phyloP scores from a whole-genome alignment of 1,284 basidiomycete genomes.

The Cutaneotrichosporon mucoides region DNA sequence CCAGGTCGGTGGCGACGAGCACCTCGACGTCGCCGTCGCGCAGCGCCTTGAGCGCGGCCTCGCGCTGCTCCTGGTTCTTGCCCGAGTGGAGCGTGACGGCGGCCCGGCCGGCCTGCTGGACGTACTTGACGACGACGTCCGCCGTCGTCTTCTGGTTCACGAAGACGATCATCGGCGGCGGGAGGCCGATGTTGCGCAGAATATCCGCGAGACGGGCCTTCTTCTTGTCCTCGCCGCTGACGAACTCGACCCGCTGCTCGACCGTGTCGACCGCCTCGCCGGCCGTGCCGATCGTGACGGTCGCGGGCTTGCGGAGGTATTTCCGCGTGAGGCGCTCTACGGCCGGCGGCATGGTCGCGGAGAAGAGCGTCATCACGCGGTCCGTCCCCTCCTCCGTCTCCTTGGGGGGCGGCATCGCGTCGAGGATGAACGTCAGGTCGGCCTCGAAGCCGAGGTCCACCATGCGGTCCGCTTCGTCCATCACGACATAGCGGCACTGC shows the following conservation, averaged over 20 bases:
- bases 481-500: slow-evolving; percentile 96
- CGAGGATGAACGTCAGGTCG: slow-evolving; percentile 91
- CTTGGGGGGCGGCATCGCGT: slow-evolving; percentile 78
- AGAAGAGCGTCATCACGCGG: slow-evolving; percentile 88
- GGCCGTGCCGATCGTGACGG: slow-evolving; percentile 95
- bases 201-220: slow-evolving; percentile 77
- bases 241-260: slow-evolving; percentile 92
- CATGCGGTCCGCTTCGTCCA: slow-evolving; percentile 99
- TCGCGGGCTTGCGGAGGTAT: slow-evolving; percentile 85
- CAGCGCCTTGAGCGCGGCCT: slow-evolving; percentile 80
- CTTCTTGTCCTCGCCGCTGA: slow-evolving; percentile 90
- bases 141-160: slow-evolving; percentile 99
- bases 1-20: slow-evolving; percentile 94
- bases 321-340: slow-evolving; percentile 92
- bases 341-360: slow-evolving; percentile 95
- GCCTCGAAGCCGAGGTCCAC: slow-evolving; percentile 95
- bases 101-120: slow-evolving; percentile 75
- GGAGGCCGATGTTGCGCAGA: slow-evolving; percentile 73
- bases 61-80: slow-evolving; percentile 95
- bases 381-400: slow-evolving; percentile 67
- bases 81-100: slow-evolving; percentile 90
- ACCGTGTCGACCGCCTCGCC: slow-evolving; percentile 97
- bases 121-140: slow-evolving; percentile 89
- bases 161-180: slow-evolving; percentile 95
- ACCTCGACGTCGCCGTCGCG: slow-evolving; percentile 78